phyloP scores from a whole-genome alignment of 1,284 basidiomycete genomes.

The Lentinula novae-zelandiae region DNA sequence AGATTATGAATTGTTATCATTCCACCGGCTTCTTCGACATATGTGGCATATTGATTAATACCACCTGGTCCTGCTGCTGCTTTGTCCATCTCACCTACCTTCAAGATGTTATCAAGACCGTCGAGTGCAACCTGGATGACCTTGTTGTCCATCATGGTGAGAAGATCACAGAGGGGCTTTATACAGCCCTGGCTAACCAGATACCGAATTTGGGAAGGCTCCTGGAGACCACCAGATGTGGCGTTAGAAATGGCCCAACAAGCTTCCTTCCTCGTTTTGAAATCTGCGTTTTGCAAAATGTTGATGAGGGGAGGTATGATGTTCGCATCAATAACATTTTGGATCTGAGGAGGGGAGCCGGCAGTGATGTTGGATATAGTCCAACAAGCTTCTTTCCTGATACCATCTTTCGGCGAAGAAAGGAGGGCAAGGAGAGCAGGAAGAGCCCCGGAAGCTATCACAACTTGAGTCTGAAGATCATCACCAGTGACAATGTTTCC shows the following conservation, averaged over 20 bases:
- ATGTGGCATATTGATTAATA: conserved; percentile 91
- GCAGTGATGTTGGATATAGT: conserved; percentile 99
- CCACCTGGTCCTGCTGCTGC: conserved; percentile 79
- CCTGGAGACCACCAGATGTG: conserved; percentile 95
- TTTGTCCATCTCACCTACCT: conserved; percentile 97
- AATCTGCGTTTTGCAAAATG: conserved; percentile 96
- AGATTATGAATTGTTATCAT: conserved; percentile 99
- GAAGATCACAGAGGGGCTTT: conserved; percentile 95
- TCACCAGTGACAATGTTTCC: conserved; percentile 99
- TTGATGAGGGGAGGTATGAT: conserved; percentile 98
- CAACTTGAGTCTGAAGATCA: conserved; percentile 97
- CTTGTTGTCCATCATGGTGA: conserved; percentile 99
- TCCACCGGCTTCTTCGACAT: conserved; percentile 96
- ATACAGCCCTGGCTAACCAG: conserved; percentile 98
- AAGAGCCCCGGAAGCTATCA: conserved; percentile 95
- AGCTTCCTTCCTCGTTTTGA: conserved; percentile 99
- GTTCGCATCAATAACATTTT: conserved; percentile 83
- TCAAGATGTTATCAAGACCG: conserved; percentile 97
- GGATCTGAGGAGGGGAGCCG: conserved; percentile 94
- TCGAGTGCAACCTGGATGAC: conserved; percentile 98
- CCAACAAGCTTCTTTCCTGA: conserved; percentile 98
- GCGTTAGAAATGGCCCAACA: conserved; percentile 99
- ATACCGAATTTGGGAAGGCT: conserved; percentile 97
- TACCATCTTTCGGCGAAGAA: conserved; percentile 95
- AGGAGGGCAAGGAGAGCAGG: conserved; percentile 90